A percentile compares a stretch with the other conserved stretches of the same genome.
These are phyloP conservation scores for Fraxinus latifolia DNA, from an alignment of 305 asterid species.

Conservation along the genomic window DNA sequence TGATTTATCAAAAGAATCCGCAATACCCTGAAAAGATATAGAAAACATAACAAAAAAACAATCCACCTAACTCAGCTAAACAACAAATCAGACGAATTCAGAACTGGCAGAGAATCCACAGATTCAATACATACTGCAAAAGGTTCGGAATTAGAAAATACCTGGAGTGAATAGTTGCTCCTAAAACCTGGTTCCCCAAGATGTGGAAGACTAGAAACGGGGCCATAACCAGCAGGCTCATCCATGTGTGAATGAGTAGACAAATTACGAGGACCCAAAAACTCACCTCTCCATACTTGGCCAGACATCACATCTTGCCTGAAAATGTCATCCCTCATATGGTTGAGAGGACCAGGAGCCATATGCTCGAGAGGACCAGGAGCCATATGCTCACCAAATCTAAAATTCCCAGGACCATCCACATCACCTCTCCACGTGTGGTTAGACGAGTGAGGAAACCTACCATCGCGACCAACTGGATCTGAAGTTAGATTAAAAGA, in stretches of 20 bases:
- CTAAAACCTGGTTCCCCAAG: constrained; percentile 63
- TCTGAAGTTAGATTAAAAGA: constrained; percentile 46
- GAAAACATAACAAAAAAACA: constrained; percentile 6
- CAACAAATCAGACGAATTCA: not conserved
- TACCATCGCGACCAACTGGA: constrained; percentile 49
- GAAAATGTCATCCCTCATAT: constrained; percentile 38
- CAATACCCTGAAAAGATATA: constrained; percentile 47
- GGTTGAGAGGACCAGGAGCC: constrained; percentile 43
- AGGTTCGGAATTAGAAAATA: constrained; percentile 43
- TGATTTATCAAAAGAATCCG: constrained; percentile 53
- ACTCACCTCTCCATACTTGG: constrained; percentile 44
- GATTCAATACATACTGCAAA: constrained; percentile 49
- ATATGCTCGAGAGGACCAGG: constrained; percentile 52
- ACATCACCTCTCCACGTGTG: constrained; percentile 49
- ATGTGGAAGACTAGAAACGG: constrained; percentile 49
- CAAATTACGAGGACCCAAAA: constrained; percentile 49
- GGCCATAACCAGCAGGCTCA: constrained; percentile 49
- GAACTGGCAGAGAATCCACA: constrained; percentile 10
- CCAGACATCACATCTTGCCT: constrained; percentile 50
- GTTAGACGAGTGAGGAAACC: constrained; percentile 52
- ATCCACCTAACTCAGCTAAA: not conserved
- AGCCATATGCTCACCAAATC: constrained; percentile 53
- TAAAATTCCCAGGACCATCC: constrained; percentile 50
- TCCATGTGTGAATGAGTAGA: constrained; percentile 40
- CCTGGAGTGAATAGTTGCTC: constrained; percentile 55